Evolutionary conservation across 75 land plant species (phyloP).

Genomic region (Sequoiadendron giganteum): DNA sequence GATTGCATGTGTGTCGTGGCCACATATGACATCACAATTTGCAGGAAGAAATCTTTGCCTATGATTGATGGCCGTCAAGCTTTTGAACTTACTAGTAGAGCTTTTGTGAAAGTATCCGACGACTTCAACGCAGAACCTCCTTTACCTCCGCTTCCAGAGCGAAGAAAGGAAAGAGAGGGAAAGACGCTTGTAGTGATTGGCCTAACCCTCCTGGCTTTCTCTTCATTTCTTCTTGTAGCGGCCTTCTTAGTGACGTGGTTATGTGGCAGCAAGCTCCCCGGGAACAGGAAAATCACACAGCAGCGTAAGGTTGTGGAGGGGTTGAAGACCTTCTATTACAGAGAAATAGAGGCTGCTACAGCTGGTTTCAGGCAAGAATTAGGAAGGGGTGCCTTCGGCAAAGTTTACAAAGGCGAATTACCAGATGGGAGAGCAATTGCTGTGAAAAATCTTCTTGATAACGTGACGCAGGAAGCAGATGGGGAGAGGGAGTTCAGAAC

Average conservation of each 20-base stretch:
- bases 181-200: neutral
- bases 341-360: conserved; percentile 11
- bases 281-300: neutral
- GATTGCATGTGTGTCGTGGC: neutral
- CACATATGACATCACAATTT: neutral
- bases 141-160: neutral
- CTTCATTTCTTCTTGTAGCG: neutral
- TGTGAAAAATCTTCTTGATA: no score
- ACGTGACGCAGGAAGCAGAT: no score
- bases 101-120: neutral
- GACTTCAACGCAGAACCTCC: neutral
- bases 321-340: neutral
- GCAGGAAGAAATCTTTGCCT: neutral
- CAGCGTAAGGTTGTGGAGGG: neutral
- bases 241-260: neutral
- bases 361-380: conserved; percentile 22
- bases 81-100: no score
- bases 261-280: neutral
- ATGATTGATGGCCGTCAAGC: neutral
- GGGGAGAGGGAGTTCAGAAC: no score
- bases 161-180: neutral
- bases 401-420: neutral
- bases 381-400: conserved; percentile 27
- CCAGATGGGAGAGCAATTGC: no score
- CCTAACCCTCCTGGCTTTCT: no score